Evolutionary conservation across 2,329 filamentous ascomycete species (phyloP).

Genomic region (Coniella lustricola): DNA sequence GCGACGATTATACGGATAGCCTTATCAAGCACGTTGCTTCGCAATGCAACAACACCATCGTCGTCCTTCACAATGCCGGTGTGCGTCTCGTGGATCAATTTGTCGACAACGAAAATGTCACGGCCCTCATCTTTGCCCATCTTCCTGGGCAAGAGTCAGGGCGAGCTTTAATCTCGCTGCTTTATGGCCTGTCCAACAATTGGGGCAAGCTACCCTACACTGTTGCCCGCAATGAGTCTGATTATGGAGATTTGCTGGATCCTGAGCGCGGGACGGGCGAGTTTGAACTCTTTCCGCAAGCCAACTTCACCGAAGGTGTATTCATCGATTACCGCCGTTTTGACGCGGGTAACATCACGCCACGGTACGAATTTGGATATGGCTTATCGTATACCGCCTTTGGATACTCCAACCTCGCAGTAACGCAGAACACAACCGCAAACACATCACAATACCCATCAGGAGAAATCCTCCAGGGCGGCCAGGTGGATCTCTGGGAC

Average conservation of each 20-base stretch:
- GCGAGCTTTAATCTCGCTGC: conserved; percentile 43
- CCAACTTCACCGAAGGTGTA: conserved; percentile 44
- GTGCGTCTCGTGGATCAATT: conserved; percentile 53
- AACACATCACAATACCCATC: conserved; percentile 30
- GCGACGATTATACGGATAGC: conserved; percentile 58
- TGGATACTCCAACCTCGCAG: conserved; percentile 34
- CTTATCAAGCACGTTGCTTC: conserved; percentile 51
- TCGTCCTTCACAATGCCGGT: conserved; percentile 59
- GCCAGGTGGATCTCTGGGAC: conserved; percentile 42
- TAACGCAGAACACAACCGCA: conserved; percentile 25
- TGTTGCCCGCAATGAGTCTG: conserved; percentile 46
- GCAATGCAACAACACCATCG: conserved; percentile 55
- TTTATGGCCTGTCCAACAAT: conserved; percentile 50
- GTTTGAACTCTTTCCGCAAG: conserved; percentile 45
- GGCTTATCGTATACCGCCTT: conserved; percentile 52
- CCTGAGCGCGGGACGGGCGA: conserved; percentile 39
- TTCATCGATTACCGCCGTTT: conserved; percentile 51
- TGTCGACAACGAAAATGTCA: conserved; percentile 57
- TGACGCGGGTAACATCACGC: conserved; percentile 39
- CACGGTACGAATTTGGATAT: conserved; percentile 50
- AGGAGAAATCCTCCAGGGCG: conserved; percentile 34
- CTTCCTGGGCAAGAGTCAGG: conserved; percentile 59
- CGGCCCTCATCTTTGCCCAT: conserved; percentile 56
- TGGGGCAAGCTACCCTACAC: conserved; percentile 58
- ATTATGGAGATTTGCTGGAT: conserved; percentile 43